Conservation (phyloP, 192 early-diverging fungal genomes). For the Jimgerdemannia flammicorona region DNA sequence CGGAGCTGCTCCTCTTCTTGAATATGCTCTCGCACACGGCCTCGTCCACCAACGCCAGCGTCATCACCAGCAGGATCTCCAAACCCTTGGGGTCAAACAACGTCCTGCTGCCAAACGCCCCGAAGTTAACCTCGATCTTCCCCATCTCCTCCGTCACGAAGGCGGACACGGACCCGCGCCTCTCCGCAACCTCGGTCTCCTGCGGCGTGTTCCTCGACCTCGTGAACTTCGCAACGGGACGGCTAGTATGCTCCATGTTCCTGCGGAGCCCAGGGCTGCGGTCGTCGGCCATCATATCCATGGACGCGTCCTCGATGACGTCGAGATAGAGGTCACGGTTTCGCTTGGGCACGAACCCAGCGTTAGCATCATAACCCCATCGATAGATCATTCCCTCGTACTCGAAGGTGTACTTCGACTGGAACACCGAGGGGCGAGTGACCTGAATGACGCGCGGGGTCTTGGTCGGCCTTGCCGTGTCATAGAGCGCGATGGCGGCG, state of each 20-base stretch:
- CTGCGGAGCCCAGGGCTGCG: background rate
- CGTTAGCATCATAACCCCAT: background rate
- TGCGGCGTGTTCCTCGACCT: background rate
- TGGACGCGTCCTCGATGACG: background rate
- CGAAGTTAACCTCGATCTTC: background rate
- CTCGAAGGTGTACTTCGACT: background rate
- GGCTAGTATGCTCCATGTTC: background rate
- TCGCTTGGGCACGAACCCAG: background rate
- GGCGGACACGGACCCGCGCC: background rate
- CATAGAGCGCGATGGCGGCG: background rate
- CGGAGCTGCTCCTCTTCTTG: background rate
- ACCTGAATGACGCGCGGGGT: background rate
- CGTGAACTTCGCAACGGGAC: background rate
- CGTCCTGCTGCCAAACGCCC: background rate
- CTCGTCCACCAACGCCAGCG: background rate
- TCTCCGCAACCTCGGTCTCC: background rate
- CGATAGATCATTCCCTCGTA: background rate
- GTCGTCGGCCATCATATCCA: background rate
- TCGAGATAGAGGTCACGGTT: background rate
- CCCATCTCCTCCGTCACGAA: no score
- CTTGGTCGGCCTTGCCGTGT: background rate
- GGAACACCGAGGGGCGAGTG: background rate
- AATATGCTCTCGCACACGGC: background rate
- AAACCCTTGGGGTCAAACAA: background rate
- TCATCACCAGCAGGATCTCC: background rate